Evolutionary conservation across 2,329 filamentous ascomycete species (phyloP), one percentile per base, ranked within the genome.

Genomic region (Aspergillus sp.): DNA sequence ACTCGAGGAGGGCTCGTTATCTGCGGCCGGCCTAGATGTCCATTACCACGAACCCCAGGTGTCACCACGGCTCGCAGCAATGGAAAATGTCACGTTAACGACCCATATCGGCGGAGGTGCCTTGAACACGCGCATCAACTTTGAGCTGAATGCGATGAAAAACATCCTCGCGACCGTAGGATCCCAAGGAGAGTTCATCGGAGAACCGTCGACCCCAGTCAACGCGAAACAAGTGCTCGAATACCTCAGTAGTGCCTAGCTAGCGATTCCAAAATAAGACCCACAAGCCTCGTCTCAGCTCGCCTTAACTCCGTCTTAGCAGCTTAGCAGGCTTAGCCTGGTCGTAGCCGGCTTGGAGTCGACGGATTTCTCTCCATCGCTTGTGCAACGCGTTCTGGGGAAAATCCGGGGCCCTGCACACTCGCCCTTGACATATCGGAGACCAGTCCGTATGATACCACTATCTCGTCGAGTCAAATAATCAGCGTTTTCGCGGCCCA

Each of bases 21-120:
- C 72, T 0, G 79, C 80, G 2, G 84, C 81, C 0, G 84, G 81
- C 0, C 66, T 86, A 6, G 84, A 86, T 66, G 84, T 86, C 8
- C 82, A 85, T 69, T 80, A 81, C 6, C 66, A 83, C 61, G 85
- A 87, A 66, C 85, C 84, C 0, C 67, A 79, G 54, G 81, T 87
- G 8, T 79, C 82, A 66, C 68, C 68, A 19, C 72, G 71, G 55
- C 66, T 83, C 60, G 75, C 77, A 7, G 48, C 61, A 38, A 77
- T 79, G 68, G 71, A 72, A 1, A 81, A 81, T 67, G 81, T 83
- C 1, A 78, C 80, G 60, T 66, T 82, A 23, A 73, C 81, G 43
- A 77, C 76, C 41, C 81, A 83, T 71, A 79, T 80, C 47, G 81
- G 79, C 1, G 81, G 81, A 2, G 78, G 80, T 17, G 79, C 78